Evolutionary conservation across 192 early-diverging fungal genomes (phyloP).

Genomic region (Coemansia sp.): DNA sequence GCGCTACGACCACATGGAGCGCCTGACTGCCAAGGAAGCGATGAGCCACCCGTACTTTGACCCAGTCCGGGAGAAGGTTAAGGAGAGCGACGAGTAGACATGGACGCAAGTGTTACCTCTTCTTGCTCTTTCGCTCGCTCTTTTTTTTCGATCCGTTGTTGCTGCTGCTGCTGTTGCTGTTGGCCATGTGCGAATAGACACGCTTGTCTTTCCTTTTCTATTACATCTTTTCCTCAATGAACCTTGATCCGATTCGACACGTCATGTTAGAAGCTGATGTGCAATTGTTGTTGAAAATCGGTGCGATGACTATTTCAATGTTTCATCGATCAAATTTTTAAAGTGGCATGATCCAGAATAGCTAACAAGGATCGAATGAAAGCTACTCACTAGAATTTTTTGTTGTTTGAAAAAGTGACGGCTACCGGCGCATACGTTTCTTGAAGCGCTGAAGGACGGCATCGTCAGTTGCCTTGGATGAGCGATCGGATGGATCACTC

Average conservation of each 20-base stretch:
- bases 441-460: slow-evolving; percentile 82
- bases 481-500: slow-evolving; percentile 52
- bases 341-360: no score
- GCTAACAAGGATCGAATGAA: no score
- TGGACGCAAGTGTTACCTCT: not conserved
- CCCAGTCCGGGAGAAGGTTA: slow-evolving; percentile 38
- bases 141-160: not conserved
- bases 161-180: not conserved
- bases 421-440: slow-evolving; percentile 76
- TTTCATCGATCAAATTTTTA: not conserved
- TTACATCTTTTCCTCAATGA: not conserved
- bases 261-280: not conserved
- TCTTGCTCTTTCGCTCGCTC: not conserved
- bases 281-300: no score
- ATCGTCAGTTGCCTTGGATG: slow-evolving; percentile 86
- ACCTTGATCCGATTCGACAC: not conserved
- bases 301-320: no score
- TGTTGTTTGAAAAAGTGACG: not conserved
- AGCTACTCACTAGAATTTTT: no score
- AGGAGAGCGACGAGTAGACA: slow-evolving; percentile 21
- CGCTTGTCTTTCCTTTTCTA: not conserved
- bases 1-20: slow-evolving; percentile 92
- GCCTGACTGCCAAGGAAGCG: slow-evolving; percentile 84
- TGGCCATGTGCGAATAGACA: slow-evolving; percentile 8
- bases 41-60: slow-evolving; percentile 91